phyloP scores from a whole-genome alignment of 164 flowering plant species.

The Sextonia rubra region DNA sequence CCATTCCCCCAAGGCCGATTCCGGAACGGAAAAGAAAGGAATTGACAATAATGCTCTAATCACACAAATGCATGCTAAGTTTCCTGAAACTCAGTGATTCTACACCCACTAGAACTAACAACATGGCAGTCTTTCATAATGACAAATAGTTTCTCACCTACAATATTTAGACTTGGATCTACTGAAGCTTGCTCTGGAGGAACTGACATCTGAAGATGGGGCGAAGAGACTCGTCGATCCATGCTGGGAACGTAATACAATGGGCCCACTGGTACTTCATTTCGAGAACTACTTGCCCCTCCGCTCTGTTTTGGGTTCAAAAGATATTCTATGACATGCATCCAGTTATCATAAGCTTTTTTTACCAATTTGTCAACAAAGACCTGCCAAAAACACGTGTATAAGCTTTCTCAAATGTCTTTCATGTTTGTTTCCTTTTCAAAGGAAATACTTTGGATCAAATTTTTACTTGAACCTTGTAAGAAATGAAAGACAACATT shows the following conservation, averaged over 20 bases:
- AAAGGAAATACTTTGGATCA: background rate
- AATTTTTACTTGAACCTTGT: background rate
- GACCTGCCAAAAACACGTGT: constrained; percentile 36
- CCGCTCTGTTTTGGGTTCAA: constrained; percentile 41
- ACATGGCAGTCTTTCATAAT: background rate
- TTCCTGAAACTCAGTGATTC: background rate
- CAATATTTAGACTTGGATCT: constrained; percentile 35
- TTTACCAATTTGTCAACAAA: constrained; percentile 83
- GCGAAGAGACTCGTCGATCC: constrained; percentile 45
- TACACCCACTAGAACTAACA: too few species aligned
- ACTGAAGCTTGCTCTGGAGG: constrained; percentile 41
- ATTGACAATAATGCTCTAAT: too few species aligned
- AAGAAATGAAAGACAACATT: too few species aligned
- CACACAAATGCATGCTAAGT: too few species aligned
- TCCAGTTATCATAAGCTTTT: constrained; percentile 96
- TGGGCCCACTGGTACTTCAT: constrained; percentile 26
- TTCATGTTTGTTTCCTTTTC: background rate
- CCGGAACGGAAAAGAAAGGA: too few species aligned
- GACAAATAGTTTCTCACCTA: constrained; percentile 37
- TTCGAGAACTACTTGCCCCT: constrained; percentile 27
- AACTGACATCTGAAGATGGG: constrained; percentile 42
- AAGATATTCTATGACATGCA: constrained; percentile 84
- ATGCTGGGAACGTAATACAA: constrained; percentile 38
- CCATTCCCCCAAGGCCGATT: too few species aligned
- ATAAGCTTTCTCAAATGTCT: background rate